Conservation (phyloP, 1,284 basidiomycete species). For the Naganishia albida region DNA sequence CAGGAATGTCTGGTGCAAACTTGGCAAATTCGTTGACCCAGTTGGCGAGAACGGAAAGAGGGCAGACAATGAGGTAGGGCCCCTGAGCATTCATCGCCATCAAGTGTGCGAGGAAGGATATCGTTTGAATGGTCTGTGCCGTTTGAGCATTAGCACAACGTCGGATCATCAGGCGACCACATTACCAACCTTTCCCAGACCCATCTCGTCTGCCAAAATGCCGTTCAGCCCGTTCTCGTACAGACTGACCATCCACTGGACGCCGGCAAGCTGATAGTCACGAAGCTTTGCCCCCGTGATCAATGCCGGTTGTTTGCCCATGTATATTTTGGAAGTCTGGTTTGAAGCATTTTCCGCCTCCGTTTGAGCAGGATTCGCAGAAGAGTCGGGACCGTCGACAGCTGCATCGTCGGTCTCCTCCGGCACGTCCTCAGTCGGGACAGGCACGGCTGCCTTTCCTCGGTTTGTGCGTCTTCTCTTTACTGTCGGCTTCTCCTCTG, state of each 20-base stretch:
- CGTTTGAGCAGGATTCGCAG: constrained; percentile 25
- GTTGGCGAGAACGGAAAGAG: constrained; percentile 87
- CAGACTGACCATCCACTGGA: constrained; percentile 93
- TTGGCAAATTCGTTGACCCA: constrained; percentile 85
- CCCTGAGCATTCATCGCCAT: constrained; percentile 71
- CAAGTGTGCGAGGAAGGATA: constrained; percentile 86
- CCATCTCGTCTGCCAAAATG: constrained; percentile 84
- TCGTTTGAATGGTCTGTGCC: constrained; percentile 81
- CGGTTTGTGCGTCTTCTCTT: constrained; percentile 41
- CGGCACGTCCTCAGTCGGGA: constrained; percentile 22
- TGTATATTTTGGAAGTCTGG: constrained; percentile 28
- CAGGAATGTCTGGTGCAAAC: constrained; percentile 71
- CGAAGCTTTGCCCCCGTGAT: constrained; percentile 83
- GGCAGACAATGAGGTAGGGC: constrained; percentile 87
- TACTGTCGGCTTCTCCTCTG: constrained; percentile 28
- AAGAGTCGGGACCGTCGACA: constrained; percentile 23
- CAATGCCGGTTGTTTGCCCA: constrained; percentile 60
- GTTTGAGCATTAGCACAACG: neutral
- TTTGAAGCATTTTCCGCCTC: constrained; percentile 36
- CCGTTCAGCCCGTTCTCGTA: constrained; percentile 94
- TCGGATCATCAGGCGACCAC: neutral
- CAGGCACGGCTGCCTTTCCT: constrained; percentile 22
- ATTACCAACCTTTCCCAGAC: constrained; percentile 70
- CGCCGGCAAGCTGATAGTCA: constrained; percentile 89
- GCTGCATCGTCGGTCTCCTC: constrained; percentile 1